Evolutionary conservation across 106 monocot species (phyloP).

Genomic region (Narthecium ossifragum): DNA sequence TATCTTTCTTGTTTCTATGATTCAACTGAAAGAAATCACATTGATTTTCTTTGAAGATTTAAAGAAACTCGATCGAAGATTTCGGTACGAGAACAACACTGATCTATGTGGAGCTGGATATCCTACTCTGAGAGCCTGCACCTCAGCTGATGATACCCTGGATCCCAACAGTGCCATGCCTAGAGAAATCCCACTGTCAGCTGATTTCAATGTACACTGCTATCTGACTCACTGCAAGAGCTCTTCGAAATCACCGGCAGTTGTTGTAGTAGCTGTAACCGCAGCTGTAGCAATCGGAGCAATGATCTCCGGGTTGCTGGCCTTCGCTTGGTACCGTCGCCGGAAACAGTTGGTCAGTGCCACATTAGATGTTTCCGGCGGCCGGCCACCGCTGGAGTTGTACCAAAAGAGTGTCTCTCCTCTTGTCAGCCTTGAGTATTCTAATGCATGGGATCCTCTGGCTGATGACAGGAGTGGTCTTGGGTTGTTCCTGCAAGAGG

Average conservation of each 20-base stretch:
- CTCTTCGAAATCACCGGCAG: slow-evolving; percentile 24
- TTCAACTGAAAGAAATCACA: background rate
- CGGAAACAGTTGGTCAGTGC: slow-evolving; percentile 39
- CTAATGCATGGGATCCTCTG: slow-evolving; percentile 70
- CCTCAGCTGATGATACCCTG: slow-evolving; percentile 37
- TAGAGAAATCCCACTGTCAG: slow-evolving; percentile 34
- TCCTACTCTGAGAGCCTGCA: slow-evolving; percentile 41
- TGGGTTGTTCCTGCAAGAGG: slow-evolving; percentile 45
- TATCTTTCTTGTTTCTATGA: background rate
- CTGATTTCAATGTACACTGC: slow-evolving; percentile 27
- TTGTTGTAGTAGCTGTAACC: slow-evolving; percentile 17
- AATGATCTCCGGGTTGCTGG: slow-evolving; percentile 19
- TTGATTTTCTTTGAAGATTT: slow-evolving; percentile 40
- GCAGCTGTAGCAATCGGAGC: slow-evolving; percentile 14
- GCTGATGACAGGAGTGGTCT: slow-evolving; percentile 35
- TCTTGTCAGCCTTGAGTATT: slow-evolving; percentile 69
- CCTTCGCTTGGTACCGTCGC: slow-evolving; percentile 40
- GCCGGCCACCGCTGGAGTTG: slow-evolving; percentile 31
- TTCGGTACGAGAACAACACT: slow-evolving; percentile 56
- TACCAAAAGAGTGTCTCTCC: slow-evolving; percentile 42
- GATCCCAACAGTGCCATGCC: slow-evolving; percentile 33
- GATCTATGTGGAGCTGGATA: slow-evolving; percentile 57
- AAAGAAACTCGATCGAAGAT: slow-evolving; percentile 40
- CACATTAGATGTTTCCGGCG: slow-evolving; percentile 39
- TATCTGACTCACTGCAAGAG: slow-evolving; percentile 25